Evolutionary conservation across 2,329 filamentous ascomycete species (phyloP), one percentile per base, ranked within the genome.

Genomic region (Calonectria pseudoreteaudii): DNA sequence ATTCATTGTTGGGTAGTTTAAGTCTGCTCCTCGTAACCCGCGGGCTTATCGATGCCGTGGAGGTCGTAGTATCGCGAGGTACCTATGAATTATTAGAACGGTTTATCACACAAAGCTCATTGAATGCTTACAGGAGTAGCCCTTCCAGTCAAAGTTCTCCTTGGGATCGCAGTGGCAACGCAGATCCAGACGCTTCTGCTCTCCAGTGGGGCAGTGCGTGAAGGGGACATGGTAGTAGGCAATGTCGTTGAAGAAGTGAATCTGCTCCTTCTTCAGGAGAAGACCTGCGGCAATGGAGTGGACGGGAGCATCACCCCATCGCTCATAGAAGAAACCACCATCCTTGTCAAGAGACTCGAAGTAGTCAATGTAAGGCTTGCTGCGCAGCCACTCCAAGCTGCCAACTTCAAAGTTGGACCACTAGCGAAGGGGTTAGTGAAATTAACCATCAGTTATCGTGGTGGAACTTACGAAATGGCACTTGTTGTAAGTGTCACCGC

Each of bases 351-450:
- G 91, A 8, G 92, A 90, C 66, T 96, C 91, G 82, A 99, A 99
- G 87, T 92, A 99, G 86, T 98, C 96, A 56, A 93, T 87, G 86
- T 99, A 99, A 28, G 94, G 90, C 83, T 96, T 89, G 77, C 95
- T 97, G 77, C 97, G 93, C 69, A 99, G 91, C 95, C 97, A 99
- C 81, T 97, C 91, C 49, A 99, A 90, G 86, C 94, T 97, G 77
- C 96, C 97, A 79, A 99, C 93, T 85, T 99, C 97, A 80, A 99
- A 99, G 89, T 99, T 99, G 82, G 96, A 98, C 97, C 97, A 99
- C 94, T 96, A 73, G 78, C 85, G 18, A 81, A 84, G 3, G 76
- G 69, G 66, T 18, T 60, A 52, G 38, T 20, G 4, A 9, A 4
- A 14, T 28, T 11, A 6, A 36, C 28, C 30, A 14, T 16, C 6